Conservation (phyloP, 495 filamentous ascomycete species). For the Thozetella sp. region DNA sequence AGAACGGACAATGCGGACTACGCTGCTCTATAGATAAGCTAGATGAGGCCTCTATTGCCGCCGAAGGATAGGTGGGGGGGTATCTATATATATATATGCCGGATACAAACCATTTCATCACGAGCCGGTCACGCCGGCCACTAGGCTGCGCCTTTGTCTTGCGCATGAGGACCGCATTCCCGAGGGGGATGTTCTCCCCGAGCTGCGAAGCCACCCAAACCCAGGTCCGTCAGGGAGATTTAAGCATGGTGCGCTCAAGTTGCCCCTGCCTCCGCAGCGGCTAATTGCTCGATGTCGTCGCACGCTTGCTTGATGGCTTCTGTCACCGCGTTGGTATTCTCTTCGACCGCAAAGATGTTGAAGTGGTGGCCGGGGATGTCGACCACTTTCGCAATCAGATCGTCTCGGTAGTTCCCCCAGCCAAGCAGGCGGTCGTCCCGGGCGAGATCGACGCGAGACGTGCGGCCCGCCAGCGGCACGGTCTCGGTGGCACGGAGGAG, state of each 20-base stretch:
- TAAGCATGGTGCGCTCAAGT: neutral
- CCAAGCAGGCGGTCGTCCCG: constrained; percentile 32
- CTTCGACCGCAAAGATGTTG: constrained; percentile 31
- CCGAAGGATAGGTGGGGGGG: too few relatives aligned
- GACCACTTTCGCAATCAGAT: constrained; percentile 32
- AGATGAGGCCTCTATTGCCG: too few relatives aligned
- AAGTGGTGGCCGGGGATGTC: constrained; percentile 46
- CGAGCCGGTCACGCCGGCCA: too few relatives aligned
- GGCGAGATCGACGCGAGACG: constrained; percentile 31
- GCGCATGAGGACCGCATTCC: too few relatives aligned
- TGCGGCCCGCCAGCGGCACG: constrained; percentile 23
- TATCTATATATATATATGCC: too few relatives aligned
- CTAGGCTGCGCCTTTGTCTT: too few relatives aligned
- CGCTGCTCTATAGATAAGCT: too few relatives aligned
- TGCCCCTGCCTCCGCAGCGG: neutral
- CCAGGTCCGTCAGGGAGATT: too few relatives aligned
- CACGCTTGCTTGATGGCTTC: constrained; percentile 32
- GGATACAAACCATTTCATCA: too few relatives aligned
- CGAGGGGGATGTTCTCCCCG: too few relatives aligned
- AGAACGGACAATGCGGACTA: too few relatives aligned
- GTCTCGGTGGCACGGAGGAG: constrained; percentile 35
- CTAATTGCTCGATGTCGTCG: constrained; percentile 23
- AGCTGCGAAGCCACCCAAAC: too few relatives aligned
- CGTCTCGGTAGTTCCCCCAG: constrained; percentile 35
- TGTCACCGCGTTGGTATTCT: constrained; percentile 25